Base-by-base conservation (phyloP, 306 rosid species). In the Acmispon strigosus region DNA sequence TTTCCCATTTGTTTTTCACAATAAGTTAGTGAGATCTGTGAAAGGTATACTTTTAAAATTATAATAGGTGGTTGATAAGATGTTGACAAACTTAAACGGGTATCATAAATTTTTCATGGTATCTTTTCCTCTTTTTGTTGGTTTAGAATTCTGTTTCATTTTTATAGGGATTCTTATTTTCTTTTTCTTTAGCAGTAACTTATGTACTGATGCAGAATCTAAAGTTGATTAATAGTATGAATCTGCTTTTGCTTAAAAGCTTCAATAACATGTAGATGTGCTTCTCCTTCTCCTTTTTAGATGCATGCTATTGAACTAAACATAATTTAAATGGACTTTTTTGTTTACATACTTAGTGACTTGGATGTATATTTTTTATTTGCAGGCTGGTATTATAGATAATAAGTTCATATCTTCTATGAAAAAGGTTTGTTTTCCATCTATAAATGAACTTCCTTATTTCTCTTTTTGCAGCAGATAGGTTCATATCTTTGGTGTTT, bases 341-440 rank as follows among this genome's bases (percentile, higher is more conserved):
- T 52, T 68, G 58, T 10, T 71, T 59, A 24, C 12, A n/a, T 59
- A 17, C 66, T 66, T 37, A 22, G 10, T 69, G 57, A 75, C 50
- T 22, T 24, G 53, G 70, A 13, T 76, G 19, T 15, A 5, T 6
- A 2, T 27, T 34, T 45, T 72, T 43, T 22, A 60, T 70, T 83
- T 81, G 69, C 97, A 93, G 97, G 92, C 67, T 45, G 92, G 94
- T 68, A 56, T 84, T 7, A 77, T 90, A 55, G 78, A 93, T 86
- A 64, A 68, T 76, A 66, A 84, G 8, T 90, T 93, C 75, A 71
- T 93, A 84, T 84, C 92, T 49, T 87, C 89, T 0, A 88, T 93
- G 98, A 93, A 80, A 86, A 88, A 90, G 98, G 98, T 93, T 74
- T 62, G 96, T 62, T 76, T 69, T n/a, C 52, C 34, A 44, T 64